phyloP scores from a whole-genome alignment of 2,329 filamentous ascomycete species.

The Pyricularia grisea region DNA sequence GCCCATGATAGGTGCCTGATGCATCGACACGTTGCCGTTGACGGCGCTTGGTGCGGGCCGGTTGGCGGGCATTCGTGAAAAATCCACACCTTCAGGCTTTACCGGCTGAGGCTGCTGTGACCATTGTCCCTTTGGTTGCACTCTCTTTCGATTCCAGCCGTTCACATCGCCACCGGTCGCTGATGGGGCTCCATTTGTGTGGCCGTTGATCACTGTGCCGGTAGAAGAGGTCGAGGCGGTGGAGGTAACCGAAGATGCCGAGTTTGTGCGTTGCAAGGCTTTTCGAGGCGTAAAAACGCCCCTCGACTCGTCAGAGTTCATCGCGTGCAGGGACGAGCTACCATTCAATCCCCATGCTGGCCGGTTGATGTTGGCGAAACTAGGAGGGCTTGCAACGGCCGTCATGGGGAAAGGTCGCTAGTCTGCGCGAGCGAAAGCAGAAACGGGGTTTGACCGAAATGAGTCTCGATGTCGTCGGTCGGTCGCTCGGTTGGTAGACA shows the following conservation, averaged over 20 bases:
- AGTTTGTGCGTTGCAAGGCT: conserved; percentile 76
- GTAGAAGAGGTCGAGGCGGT: conserved; percentile 48
- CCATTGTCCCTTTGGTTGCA: conserved; percentile 42
- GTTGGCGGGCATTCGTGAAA: conserved; percentile 28
- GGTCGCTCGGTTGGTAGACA: not conserved
- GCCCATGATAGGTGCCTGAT: conserved; percentile 26
- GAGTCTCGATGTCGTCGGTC: not conserved
- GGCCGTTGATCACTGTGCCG: conserved; percentile 50
- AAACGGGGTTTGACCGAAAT: not conserved
- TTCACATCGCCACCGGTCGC: conserved; percentile 36
- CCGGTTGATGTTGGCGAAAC: conserved; percentile 53
- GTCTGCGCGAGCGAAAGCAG: not conserved
- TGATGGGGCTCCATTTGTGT: conserved; percentile 48
- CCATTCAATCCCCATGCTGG: conserved; percentile 58
- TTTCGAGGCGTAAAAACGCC: conserved; percentile 89
- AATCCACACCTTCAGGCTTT: conserved; percentile 24
- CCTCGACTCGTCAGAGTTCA: conserved; percentile 76
- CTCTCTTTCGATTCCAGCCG: conserved; percentile 45
- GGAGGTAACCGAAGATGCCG: conserved; percentile 76
- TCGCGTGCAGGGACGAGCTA: conserved; percentile 45
- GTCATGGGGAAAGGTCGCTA: conserved; percentile 43
- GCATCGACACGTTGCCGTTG: conserved; percentile 29
- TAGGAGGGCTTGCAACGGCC: conserved; percentile 57
- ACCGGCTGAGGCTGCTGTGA: conserved; percentile 18
- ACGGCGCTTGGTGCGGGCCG: conserved; percentile 30